Percentiles rank a stretch among this genome's conserved stretches.
Conservation (phyloP, 2,329 filamentous ascomycete genomes). For the Exophiala sp. region DNA sequence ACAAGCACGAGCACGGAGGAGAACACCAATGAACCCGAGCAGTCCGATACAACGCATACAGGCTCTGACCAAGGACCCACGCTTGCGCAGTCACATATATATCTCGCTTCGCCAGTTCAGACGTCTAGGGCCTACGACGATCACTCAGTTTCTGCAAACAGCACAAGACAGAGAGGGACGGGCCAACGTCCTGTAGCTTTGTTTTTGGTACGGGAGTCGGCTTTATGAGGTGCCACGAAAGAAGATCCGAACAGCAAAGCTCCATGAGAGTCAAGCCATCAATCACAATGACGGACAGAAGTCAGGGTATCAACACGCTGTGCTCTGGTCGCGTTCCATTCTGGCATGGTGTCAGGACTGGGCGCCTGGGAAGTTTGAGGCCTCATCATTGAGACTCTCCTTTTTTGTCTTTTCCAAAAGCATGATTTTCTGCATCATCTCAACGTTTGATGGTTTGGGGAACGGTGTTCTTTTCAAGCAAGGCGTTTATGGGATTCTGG, state of each 20-base stretch:
- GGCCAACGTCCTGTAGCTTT: conserved; percentile 11
- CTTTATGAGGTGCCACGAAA: no score
- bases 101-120: not conserved
- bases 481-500: conserved; percentile 2
- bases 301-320: no score
- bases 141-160: conserved; percentile 10
- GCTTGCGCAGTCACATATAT: conserved; percentile 7
- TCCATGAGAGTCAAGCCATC: conserved; percentile 12
- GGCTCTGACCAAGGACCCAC: no score
- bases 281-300: no score
- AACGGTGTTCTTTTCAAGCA: not conserved
- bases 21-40: not conserved
- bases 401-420: not conserved
- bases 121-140: conserved; percentile 1
- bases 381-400: not conserved
- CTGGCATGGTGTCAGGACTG: not conserved
- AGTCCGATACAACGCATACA: not conserved
- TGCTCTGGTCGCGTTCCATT: not conserved
- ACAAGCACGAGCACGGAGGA: not conserved
- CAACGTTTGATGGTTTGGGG: not conserved
- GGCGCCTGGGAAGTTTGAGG: not conserved
- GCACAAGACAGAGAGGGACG: conserved; percentile 12
- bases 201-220: no score
- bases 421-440: not conserved
- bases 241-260: no score